phyloP scores from a whole-genome alignment of 257 asterid species.

The Solanum boliviense region DNA sequence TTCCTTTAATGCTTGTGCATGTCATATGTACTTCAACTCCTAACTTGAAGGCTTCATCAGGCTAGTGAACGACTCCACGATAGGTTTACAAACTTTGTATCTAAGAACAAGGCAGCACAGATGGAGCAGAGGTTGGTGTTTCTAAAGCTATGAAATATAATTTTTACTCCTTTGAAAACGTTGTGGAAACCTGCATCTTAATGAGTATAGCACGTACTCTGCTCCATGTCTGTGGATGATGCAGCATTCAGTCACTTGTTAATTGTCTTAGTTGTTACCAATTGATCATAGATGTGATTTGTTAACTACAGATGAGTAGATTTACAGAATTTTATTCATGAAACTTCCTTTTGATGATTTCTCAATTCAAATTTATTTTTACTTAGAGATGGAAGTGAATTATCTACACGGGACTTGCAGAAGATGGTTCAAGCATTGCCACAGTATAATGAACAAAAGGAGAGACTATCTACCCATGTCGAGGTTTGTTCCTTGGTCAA shows the following conservation, averaged over 20 bases:
- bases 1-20: not conserved
- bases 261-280: not conserved
- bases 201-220: not conserved
- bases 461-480: constrained; percentile 79
- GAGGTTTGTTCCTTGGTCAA: constrained; percentile 46
- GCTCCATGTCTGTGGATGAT: not conserved
- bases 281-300: not conserved
- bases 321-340: not conserved
- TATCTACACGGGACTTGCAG: constrained; percentile 92
- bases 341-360: not conserved
- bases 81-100: constrained; percentile 71
- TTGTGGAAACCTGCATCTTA: not conserved
- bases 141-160: not conserved
- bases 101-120: constrained; percentile 98
- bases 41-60: constrained; percentile 27
- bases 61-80: constrained; percentile 83
- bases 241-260: not conserved
- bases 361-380: constrained; percentile 14
- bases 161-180: not conserved
- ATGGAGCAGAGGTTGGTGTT: constrained; percentile 75
- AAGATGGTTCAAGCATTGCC: constrained; percentile 98
- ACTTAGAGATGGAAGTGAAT: constrained; percentile 76
- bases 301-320: not conserved
- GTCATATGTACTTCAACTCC: constrained; percentile 8
- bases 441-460: constrained; percentile 89